phyloP scores from a whole-genome alignment of 192 early-diverging fungal species.

The Coemansia sp. region DNA sequence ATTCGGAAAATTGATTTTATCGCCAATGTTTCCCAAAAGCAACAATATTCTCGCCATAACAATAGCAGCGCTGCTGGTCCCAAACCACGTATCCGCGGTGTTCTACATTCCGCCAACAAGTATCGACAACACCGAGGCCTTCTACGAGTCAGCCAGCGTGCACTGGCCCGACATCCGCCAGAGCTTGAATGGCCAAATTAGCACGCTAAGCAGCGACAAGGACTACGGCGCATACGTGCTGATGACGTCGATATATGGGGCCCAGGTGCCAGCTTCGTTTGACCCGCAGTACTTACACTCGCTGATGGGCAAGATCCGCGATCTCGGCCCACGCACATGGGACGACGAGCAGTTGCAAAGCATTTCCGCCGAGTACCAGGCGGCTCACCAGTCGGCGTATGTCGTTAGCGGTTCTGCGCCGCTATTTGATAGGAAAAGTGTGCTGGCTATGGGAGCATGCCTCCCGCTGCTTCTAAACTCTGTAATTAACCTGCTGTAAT shows the following conservation, averaged over 20 bases:
- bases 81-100: constrained; percentile 1
- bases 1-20: too few species aligned
- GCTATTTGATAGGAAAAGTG: not conserved
- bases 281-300: constrained; percentile 20
- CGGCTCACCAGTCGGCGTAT: constrained; percentile 8
- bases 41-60: not conserved
- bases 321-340: constrained; percentile 22
- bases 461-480: not conserved
- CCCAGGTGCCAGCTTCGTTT: constrained; percentile 11
- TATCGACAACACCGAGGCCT: constrained; percentile 29
- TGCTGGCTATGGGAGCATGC: not conserved
- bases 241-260: constrained; percentile 20
- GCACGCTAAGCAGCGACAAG: constrained; percentile 2
- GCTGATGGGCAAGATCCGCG: constrained; percentile 23
- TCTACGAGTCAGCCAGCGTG: constrained; percentile 20
- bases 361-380: constrained; percentile 12
- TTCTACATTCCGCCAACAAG: constrained; percentile 29
- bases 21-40: not conserved
- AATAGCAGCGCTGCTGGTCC: not conserved
- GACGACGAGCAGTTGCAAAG: constrained; percentile 20
- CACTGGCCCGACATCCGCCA: constrained; percentile 19
- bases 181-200: constrained; percentile 12
- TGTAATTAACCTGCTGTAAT: too few species aligned
- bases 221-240: constrained; percentile 24
- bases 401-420: not conserved